Percentiles rank a stretch among this genome's conserved stretches.
These are phyloP conservation scores for Hirsutella minnesotensis DNA, from an alignment of 2,329 filamentous ascomycete species.

Conservation along the genomic window DNA sequence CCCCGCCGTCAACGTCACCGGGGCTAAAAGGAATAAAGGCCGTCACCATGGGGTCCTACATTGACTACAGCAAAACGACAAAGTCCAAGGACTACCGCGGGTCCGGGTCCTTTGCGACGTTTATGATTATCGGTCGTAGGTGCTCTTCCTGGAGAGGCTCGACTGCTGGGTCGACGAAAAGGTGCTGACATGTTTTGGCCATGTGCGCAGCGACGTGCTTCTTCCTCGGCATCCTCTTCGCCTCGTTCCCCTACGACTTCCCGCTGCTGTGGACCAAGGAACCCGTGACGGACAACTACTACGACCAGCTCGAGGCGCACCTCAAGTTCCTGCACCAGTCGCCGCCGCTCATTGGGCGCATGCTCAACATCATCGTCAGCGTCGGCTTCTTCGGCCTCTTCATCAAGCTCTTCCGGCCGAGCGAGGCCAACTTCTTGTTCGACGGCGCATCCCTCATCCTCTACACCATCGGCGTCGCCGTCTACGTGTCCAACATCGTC, in stretches of 20 bases:
- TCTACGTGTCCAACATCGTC: constrained; percentile 94
- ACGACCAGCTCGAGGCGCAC: constrained; percentile 77
- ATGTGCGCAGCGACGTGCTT: constrained; percentile 65
- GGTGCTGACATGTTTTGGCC: neutral
- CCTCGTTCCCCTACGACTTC: constrained; percentile 91
- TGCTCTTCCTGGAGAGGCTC: no score
- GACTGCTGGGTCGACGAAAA: no score
- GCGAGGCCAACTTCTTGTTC: constrained; percentile 91
- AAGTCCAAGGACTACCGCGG: constrained; percentile 46
- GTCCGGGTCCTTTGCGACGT: constrained; percentile 76
- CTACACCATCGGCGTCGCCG: constrained; percentile 77
- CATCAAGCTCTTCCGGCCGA: constrained; percentile 87
- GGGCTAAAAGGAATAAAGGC: no score
- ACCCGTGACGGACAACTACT: constrained; percentile 55
- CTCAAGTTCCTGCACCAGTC: constrained; percentile 84
- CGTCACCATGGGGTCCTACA: constrained; percentile 21
- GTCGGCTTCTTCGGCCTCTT: constrained; percentile 82
- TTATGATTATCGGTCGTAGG: constrained; percentile 91
- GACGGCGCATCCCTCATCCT: constrained; percentile 71
- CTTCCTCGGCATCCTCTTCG: constrained; percentile 97
- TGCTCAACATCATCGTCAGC: constrained; percentile 86
- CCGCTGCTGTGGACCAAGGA: constrained; percentile 71
- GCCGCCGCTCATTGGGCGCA: constrained; percentile 81
- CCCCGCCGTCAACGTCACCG: no score
- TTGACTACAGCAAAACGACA: constrained; percentile 46